A percentile compares a stretch with the other conserved stretches of the same genome.
phyloP scores from a whole-genome alignment of 2,329 filamentous ascomycete species.

The Colletotrichum orchidophilum region DNA sequence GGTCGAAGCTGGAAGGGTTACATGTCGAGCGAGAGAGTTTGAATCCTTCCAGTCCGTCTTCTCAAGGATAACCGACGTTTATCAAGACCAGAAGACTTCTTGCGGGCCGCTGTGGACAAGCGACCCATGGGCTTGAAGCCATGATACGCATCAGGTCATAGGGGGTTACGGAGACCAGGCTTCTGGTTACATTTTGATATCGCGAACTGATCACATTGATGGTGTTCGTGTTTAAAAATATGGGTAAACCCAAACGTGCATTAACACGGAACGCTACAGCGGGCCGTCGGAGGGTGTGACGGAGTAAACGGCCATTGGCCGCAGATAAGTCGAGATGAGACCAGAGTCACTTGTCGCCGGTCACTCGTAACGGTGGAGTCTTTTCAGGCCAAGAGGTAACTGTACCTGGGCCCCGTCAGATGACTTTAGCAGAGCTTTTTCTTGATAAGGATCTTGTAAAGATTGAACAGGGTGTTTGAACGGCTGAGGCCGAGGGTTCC shows the following conservation, averaged over 20 bases:
- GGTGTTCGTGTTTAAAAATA: not conserved
- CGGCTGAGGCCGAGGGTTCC: not conserved
- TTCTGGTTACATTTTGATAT: not conserved
- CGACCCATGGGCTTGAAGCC: not conserved
- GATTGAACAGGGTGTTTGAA: not conserved
- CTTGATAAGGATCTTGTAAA: not conserved
- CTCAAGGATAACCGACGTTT: not conserved
- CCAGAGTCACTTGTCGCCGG: constrained; percentile 17
- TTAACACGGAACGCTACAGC: constrained; percentile 14
- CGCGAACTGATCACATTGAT: not conserved
- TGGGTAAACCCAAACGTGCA: not conserved
- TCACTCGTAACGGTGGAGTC: not conserved
- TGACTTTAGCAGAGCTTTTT: not conserved
- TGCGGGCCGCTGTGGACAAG: no score
- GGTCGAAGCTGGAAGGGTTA: no score
- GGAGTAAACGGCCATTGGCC: constrained; percentile 10
- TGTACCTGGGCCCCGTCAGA: not conserved
- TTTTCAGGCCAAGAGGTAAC: not conserved
- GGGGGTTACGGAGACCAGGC: not conserved
- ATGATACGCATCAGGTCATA: not conserved
- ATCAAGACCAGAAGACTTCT: not conserved
- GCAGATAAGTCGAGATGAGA: constrained; percentile 16
- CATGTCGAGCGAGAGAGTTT: not conserved
- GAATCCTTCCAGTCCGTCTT: no score
- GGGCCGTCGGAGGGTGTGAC: constrained; percentile 25